These are phyloP conservation scores for Wallacemonas sp. DNA, from an alignment of 208 protist genomes.

Conservation along the genomic window DNA sequence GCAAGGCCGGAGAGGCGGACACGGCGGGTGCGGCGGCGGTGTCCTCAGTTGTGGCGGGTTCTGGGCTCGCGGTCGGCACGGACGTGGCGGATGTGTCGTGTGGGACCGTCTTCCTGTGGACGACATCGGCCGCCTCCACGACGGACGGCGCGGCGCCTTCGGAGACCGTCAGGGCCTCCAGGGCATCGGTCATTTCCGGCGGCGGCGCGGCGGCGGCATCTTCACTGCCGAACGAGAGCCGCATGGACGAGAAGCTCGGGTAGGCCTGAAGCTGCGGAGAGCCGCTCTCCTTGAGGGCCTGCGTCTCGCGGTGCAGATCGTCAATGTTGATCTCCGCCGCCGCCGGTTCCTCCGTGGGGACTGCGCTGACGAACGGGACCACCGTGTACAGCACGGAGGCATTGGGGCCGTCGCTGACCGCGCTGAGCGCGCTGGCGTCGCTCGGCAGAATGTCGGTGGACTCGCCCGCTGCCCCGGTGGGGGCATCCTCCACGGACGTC, in stretches of 20 bases:
- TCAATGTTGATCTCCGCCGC: conserved; percentile 32
- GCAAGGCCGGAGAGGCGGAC: too few species aligned
- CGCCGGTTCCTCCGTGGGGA: neutral
- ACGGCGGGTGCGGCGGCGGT: too few species aligned
- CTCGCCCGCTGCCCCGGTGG: too few species aligned
- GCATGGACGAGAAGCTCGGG: conserved; percentile 54
- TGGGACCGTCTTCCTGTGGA: too few species aligned
- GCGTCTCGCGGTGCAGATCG: conserved; percentile 25
- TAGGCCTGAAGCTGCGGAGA: conserved; percentile 64
- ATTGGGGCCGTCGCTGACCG: too few species aligned
- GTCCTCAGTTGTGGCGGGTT: too few species aligned
- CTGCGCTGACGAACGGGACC: conserved; percentile 8
- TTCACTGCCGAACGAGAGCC: conserved; percentile 30
- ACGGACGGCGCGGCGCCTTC: too few species aligned
- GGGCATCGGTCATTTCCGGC: neutral
- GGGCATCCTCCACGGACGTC: neutral
- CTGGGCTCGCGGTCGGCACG: too few species aligned
- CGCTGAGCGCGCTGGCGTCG: neutral
- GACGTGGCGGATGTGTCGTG: too few species aligned
- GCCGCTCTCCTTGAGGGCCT: conserved; percentile 20
- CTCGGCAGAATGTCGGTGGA: neutral
- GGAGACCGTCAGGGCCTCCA: neutral
- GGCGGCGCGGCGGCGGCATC: conserved; percentile 1
- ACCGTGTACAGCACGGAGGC: neutral
- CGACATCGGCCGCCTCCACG: too few species aligned